Conservation (phyloP, 2,329 filamentous ascomycete species). For the Penicillium brevicompactum region DNA sequence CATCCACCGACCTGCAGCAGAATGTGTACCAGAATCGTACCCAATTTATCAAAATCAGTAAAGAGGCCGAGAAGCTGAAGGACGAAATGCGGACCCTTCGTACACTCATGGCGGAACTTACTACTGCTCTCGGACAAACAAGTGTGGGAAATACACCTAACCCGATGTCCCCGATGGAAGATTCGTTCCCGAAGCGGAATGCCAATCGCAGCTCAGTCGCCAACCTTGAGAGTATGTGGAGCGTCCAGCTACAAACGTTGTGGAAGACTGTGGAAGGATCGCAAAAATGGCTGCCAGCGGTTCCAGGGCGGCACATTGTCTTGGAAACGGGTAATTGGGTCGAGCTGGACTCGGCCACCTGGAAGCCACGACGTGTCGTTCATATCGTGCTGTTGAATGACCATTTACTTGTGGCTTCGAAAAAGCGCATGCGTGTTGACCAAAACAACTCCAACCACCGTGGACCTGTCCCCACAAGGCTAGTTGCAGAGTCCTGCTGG, state of each 20-base stretch:
- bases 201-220: constrained; percentile 90
- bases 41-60: constrained; percentile 98
- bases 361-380: constrained; percentile 87
- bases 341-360: constrained; percentile 94
- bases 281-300: constrained; percentile 91
- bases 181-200: constrained; percentile 53
- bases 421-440: constrained; percentile 89
- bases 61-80: constrained; percentile 97
- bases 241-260: constrained; percentile 70
- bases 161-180: constrained; percentile 53
- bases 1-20: constrained; percentile 82
- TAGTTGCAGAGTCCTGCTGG: constrained; percentile 94
- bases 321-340: constrained; percentile 94
- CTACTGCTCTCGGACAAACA: constrained; percentile 61
- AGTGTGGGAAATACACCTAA: constrained; percentile 56
- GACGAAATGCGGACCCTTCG: constrained; percentile 89
- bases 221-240: constrained; percentile 70
- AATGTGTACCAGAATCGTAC: constrained; percentile 96
- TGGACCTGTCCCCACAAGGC: constrained; percentile 62
- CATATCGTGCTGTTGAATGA: constrained; percentile 94
- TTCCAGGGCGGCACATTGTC: constrained; percentile 88
- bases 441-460: constrained; percentile 52
- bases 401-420: constrained; percentile 84
- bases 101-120: constrained; percentile 90
- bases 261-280: constrained; percentile 98